Base-by-base conservation (phyloP, 495 filamentous ascomycete species). In the Sporormia fimetaria region DNA sequence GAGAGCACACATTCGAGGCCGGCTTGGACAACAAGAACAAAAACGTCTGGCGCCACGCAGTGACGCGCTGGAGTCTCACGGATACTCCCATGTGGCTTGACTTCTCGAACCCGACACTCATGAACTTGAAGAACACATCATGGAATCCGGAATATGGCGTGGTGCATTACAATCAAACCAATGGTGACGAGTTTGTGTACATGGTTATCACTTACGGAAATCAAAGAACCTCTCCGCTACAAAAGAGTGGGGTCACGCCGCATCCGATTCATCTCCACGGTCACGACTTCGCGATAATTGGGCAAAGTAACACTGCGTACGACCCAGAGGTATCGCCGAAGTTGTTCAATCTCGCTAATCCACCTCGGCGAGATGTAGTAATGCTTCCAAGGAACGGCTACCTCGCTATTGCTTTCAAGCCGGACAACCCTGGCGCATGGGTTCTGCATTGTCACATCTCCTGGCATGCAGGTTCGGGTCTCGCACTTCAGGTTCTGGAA, bases 261-360 rank as follows among this genome's bases (percentile, higher is more conserved):
- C 45, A 47, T 16, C 40, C 43, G 3, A 58, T 60, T 22, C 58
- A 62, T 43, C 47, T 62, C 6, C 57, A 61, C 34, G 57, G 57
- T 15, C 57, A 59, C 34, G 58, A 62, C 42, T 62, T 60, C 42
- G 55, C 27, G 33, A 41, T 60, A 12, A 40, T 62, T 33, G 57
- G 37, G 2, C 24, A 39, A 7, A 22, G 37, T 12, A 31, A 24
- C 9, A 28, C 27, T 2, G 29, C 20, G 6, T 59, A 43, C 22
- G 40, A 49, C 26, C 34, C 22, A 21, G 21, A 9, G 16, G 47
- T 26, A 6, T 9, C 37, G 7, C 42, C 37, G 14, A 51, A 50
- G 24, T 30, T 16, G 6, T 49, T 54, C 16, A 23, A 49, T 3
- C 43, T 50, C 25, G 24, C 37, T 20, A 60, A 60, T 27, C 55